Percentiles rank a stretch among this genome's conserved stretches.
phyloP scores from a whole-genome alignment of 495 filamentous ascomycete genomes.

The Filosporella fistucella region DNA sequence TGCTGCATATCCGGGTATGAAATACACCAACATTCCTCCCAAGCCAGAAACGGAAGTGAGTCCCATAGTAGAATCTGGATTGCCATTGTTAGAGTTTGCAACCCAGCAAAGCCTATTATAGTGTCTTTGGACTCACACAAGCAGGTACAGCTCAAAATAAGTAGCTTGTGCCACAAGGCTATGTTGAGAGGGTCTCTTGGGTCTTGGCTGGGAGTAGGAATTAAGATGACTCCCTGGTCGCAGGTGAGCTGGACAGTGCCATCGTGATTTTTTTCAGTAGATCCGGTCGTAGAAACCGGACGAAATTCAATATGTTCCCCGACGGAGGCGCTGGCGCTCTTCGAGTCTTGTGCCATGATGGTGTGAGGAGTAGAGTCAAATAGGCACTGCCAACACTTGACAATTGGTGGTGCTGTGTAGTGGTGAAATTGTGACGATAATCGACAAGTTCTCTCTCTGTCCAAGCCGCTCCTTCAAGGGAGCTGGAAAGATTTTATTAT shows the following conservation, averaged over 20 bases:
- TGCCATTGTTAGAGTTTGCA: conserved; percentile 12
- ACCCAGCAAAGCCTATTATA: not conserved
- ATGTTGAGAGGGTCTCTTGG: conserved; percentile 35
- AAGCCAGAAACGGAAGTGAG: conserved; percentile 28
- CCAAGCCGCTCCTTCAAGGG: no score
- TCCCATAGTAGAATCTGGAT: conserved; percentile 31
- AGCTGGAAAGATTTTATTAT: no score
- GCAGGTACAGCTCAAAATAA: conserved; percentile 26
- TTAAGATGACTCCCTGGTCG: not conserved
- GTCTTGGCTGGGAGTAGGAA: conserved; percentile 32
- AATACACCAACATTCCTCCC: conserved; percentile 26
- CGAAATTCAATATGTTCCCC: no score
- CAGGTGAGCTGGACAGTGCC: not conserved
- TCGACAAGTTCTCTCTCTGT: no score
- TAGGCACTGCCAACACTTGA: no score
- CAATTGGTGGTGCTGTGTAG: no score
- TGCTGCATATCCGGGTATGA: conserved; percentile 25
- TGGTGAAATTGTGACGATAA: no score
- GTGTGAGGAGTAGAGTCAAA: no score
- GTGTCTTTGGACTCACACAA: conserved; percentile 29
- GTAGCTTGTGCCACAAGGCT: conserved; percentile 28
- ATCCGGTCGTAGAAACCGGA: no score
- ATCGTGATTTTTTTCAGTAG: no score
- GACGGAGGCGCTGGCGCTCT: no score
- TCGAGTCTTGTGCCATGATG: no score